phyloP scores from a whole-genome alignment of 306 rosid genomes.

The Mucuna pruriens region DNA sequence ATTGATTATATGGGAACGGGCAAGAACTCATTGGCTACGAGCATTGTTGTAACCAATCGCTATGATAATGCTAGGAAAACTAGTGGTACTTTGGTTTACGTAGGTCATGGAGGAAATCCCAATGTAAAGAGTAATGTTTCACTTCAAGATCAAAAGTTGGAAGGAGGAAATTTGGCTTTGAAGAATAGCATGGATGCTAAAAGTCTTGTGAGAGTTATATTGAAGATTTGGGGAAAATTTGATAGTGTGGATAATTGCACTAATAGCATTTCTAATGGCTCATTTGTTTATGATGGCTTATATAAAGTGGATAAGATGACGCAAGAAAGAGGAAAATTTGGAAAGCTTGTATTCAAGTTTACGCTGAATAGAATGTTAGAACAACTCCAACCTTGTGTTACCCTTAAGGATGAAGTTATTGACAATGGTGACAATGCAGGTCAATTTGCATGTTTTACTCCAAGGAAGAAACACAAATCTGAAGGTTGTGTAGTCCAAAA shows the following conservation, averaged over 20 bases:
- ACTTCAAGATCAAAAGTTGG: slow-evolving; percentile 43
- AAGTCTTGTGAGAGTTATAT: slow-evolving; percentile 52
- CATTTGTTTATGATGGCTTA: slow-evolving; percentile 47
- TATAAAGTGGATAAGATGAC: slow-evolving; percentile 32
- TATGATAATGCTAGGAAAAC: slow-evolving; percentile 34
- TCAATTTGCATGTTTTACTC: neutral
- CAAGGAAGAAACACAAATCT: neutral
- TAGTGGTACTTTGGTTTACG: slow-evolving; percentile 33
- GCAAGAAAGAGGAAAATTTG: slow-evolving; percentile 41
- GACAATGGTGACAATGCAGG: neutral
- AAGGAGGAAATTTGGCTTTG: slow-evolving; percentile 55
- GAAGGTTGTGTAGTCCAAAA: neutral
- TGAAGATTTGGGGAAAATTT: neutral
- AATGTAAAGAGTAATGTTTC: neutral
- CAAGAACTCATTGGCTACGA: slow-evolving; percentile 39
- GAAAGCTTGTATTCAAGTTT: slow-evolving; percentile 50
- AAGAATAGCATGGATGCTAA: slow-evolving; percentile 42
- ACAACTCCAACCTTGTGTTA: neutral
- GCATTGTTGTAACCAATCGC: slow-evolving; percentile 45
- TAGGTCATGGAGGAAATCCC: slow-evolving; percentile 57
- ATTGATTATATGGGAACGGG: slow-evolving; percentile 48
- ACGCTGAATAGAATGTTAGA: slow-evolving; percentile 9
- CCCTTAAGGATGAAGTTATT: neutral
- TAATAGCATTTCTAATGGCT: neutral
- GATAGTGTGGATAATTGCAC: neutral